Percentiles rank a stretch among this genome's conserved stretches.
Conservation (phyloP, 164 flowering plant genomes). For the Stephania yunnanensis region DNA sequence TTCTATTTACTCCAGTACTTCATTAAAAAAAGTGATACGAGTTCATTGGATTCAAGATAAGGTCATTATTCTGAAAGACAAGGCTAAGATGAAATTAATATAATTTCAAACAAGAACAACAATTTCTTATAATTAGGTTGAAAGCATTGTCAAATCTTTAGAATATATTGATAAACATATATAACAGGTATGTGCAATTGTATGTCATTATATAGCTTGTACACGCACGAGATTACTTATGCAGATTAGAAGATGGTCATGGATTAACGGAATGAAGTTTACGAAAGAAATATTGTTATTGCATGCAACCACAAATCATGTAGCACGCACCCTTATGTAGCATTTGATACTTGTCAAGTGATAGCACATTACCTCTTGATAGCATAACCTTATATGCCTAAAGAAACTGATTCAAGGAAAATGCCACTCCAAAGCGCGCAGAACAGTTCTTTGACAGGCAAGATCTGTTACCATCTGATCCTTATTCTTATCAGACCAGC, state of each 20-base stretch:
- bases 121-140: too few species aligned
- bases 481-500: slow-evolving; percentile 55
- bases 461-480: slow-evolving; percentile 64
- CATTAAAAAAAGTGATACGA: slow-evolving; percentile 16
- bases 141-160: too few species aligned
- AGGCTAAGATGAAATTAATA: background rate
- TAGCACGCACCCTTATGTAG: background rate
- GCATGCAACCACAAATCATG: background rate
- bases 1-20: too few species aligned
- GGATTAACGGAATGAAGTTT: too few species aligned
- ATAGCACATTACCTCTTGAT: slow-evolving; percentile 40
- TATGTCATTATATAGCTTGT: too few species aligned
- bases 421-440: slow-evolving; percentile 68
- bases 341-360: background rate
- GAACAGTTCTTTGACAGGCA: slow-evolving; percentile 33
- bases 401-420: slow-evolving; percentile 51
- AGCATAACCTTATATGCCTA: slow-evolving; percentile 71
- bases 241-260: too few species aligned
- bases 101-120: too few species aligned
- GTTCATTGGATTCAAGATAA: background rate
- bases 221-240: too few species aligned
- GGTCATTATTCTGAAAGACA: background rate
- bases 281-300: too few species aligned
- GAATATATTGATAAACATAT: too few species aligned
- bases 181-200: too few species aligned